These are phyloP conservation scores for Bimuria novae-zelandiae DNA, from an alignment of 2,329 filamentous ascomycete genomes.

Conservation along the genomic window DNA sequence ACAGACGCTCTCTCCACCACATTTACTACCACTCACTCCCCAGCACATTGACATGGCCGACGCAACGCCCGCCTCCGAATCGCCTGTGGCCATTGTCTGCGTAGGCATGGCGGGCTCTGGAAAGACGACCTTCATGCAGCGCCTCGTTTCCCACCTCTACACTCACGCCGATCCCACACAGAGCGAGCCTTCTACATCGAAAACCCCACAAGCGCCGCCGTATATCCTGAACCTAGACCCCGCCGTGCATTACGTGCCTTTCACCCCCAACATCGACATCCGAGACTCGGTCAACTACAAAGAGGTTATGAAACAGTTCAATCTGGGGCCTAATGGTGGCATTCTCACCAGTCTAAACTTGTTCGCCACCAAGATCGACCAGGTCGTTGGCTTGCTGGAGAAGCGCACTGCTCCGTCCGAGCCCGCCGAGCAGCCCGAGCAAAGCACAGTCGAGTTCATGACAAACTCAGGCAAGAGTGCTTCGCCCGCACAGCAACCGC, in stretches of 20 bases:
- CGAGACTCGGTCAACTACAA: slow-evolving; percentile 99
- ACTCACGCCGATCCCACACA: slow-evolving; percentile 63
- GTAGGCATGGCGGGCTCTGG: slow-evolving; percentile 98
- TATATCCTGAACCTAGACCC: slow-evolving; percentile 98
- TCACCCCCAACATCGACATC: slow-evolving; percentile 98
- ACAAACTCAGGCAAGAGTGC: slow-evolving; percentile 39
- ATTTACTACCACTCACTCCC: neutral
- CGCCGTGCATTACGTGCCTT: slow-evolving; percentile 89
- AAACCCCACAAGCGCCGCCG: slow-evolving; percentile 60
- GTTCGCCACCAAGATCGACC: slow-evolving; percentile 97
- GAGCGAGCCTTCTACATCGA: slow-evolving; percentile 34
- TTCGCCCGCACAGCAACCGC: slow-evolving; percentile 52
- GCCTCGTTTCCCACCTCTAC: slow-evolving; percentile 93
- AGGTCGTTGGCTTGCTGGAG: slow-evolving; percentile 86
- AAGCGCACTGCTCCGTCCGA: slow-evolving; percentile 72
- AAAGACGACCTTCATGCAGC: slow-evolving; percentile 99
- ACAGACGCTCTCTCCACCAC: neutral
- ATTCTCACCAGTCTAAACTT: slow-evolving; percentile 95
- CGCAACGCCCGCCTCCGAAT: slow-evolving; percentile 15
- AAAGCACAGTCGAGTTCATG: slow-evolving; percentile 43
- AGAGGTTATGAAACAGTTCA: slow-evolving; percentile 99
- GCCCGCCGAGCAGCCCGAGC: slow-evolving; percentile 30
- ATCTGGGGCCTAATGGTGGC: slow-evolving; percentile 93
- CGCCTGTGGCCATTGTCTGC: slow-evolving; percentile 82
- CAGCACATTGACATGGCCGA: slow-evolving; percentile 48